These are phyloP conservation scores for Datura wrightii DNA, from an alignment of 257 asterid species.

Conservation along the genomic window DNA sequence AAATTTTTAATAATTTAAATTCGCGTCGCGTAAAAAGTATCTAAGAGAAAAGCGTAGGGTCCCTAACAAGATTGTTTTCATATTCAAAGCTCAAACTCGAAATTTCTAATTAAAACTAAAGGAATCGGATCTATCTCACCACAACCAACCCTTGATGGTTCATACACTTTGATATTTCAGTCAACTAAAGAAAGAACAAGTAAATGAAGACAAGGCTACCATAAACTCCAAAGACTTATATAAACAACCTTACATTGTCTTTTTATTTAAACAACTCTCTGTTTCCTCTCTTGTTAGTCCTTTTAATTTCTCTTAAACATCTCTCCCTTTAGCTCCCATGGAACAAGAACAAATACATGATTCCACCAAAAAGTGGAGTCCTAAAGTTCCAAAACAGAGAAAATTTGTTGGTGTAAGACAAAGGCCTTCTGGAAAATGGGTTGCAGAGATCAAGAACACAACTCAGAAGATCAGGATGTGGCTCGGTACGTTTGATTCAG, in stretches of 20 bases:
- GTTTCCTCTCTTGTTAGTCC: background rate
- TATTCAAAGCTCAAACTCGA: background rate
- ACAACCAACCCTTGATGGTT: background rate
- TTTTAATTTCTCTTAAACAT: conserved; percentile 5
- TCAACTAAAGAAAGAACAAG: conserved; percentile 53
- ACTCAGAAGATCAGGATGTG: conserved; percentile 92
- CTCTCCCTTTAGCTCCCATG: background rate
- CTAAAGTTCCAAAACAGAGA: conserved; percentile 38
- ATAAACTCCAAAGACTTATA: conserved; percentile 42
- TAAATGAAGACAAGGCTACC: conserved; percentile 44
- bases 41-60: background rate
- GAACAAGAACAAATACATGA: background rate
- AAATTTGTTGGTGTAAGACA: conserved; percentile 87
- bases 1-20: fast-evolving
- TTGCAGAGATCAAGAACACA: conserved; percentile 88
- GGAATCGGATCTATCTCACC: background rate
- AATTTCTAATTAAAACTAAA: fast-evolving
- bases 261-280: conserved; percentile 33
- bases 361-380: background rate
- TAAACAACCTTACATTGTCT: conserved; percentile 36
- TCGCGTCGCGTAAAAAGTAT: background rate
- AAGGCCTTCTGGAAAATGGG: conserved; percentile 91
- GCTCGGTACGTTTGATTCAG: conserved; percentile 87
- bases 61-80: no score
- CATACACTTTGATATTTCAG: conserved; percentile 56